These are phyloP conservation scores for Septoria linicola DNA, from an alignment of 2,329 filamentous ascomycete genomes.

Conservation along the genomic window DNA sequence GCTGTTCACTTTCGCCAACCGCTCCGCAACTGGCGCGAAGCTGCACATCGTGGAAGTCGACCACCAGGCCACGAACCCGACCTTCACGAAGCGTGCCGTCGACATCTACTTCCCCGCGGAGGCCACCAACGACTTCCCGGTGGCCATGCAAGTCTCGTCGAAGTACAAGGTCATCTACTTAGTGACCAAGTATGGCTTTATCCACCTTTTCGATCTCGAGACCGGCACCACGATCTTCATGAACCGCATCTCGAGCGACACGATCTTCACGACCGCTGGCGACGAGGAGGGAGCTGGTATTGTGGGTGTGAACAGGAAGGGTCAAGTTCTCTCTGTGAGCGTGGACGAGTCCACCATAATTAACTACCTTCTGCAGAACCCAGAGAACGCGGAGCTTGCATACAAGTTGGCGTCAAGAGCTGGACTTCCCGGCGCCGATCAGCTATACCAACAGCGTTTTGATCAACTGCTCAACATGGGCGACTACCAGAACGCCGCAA, in stretches of 20 bases:
- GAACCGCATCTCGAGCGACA: conserved; percentile 99
- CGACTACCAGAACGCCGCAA: conserved; percentile 84
- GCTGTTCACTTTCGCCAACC: conserved; percentile 93
- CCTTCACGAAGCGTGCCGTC: conserved; percentile 92
- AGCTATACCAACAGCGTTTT: conserved; percentile 89
- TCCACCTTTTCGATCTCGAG: conserved; percentile 97
- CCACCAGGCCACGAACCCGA: conserved; percentile 82
- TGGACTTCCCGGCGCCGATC: conserved; percentile 89
- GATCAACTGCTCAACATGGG: conserved; percentile 79
- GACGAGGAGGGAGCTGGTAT: conserved; percentile 85
- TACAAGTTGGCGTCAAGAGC: conserved; percentile 95
- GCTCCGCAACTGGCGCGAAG: conserved; percentile 85
- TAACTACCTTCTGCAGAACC: conserved; percentile 93
- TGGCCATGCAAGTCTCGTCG: conserved; percentile 93
- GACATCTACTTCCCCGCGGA: conserved; percentile 97
- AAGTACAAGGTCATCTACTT: conserved; percentile 97
- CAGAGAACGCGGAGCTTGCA: conserved; percentile 87
- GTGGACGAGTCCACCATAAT: conserved; percentile 91
- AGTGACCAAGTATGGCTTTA: conserved; percentile 98
- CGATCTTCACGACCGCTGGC: conserved; percentile 89
- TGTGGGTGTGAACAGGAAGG: conserved; percentile 94
- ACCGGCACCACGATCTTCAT: conserved; percentile 96
- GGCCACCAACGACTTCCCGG: conserved; percentile 94
- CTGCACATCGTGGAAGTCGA: conserved; percentile 98
- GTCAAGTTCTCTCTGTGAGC: conserved; percentile 90